A percentile compares a stretch with the other conserved stretches of the same genome.
Conservation (phyloP, 345 rosid species). For the Citrus sp. region DNA sequence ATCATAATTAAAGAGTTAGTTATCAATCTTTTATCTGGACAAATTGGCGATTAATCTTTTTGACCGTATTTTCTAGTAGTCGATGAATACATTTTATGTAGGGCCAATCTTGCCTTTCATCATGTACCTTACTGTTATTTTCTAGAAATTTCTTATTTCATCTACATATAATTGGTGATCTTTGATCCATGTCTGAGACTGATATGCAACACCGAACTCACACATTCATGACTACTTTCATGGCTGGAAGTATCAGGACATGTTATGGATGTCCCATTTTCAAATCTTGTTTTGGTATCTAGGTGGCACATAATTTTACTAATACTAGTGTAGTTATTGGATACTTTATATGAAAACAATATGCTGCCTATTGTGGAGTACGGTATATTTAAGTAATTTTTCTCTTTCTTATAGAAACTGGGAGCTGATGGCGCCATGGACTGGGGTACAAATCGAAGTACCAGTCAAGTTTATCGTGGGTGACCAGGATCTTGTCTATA, state of each 20-base stretch:
- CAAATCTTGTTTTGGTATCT: background rate
- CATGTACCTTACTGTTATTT: background rate
- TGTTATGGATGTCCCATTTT: background rate
- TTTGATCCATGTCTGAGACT: background rate
- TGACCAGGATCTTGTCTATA: constrained; percentile 59
- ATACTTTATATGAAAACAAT: background rate
- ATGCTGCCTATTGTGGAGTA: background rate
- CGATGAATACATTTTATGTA: background rate
- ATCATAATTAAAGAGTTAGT: background rate
- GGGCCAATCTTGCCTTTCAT: background rate
- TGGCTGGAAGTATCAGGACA: background rate
- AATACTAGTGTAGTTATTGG: background rate
- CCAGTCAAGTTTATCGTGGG: constrained; percentile 88
- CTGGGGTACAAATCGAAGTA: constrained; percentile 53
- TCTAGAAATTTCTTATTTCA: background rate
- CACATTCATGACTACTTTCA: background rate
- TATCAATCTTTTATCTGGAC: background rate
- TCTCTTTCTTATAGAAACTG: constrained; percentile 52
- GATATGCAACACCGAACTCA: background rate
- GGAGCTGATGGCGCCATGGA: constrained; percentile 78
- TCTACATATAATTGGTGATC: background rate
- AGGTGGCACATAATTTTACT: background rate
- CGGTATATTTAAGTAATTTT: background rate
- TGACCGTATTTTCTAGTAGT: background rate
- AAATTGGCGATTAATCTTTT: background rate